These are phyloP conservation scores for Gossypium turneri DNA, from an alignment of 345 rosid genomes.

Conservation along the genomic window DNA sequence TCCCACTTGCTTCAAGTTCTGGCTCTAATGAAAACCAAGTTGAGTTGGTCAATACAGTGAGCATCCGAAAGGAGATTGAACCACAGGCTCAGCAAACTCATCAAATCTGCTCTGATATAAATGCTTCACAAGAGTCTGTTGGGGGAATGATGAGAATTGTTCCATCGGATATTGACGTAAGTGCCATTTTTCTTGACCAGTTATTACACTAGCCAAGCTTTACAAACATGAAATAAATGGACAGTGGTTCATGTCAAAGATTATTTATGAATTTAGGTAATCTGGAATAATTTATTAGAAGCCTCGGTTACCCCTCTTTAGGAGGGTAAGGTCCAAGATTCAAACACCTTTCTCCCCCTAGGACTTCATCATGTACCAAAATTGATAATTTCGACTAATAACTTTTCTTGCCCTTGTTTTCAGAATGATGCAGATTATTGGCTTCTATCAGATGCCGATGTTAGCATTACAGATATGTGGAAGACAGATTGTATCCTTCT, in stretches of 20 bases:
- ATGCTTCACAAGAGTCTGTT: constrained; percentile 58
- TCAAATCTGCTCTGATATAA: constrained; percentile 46
- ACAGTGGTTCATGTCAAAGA: background rate
- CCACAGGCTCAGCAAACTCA: constrained; percentile 38
- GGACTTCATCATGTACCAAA: background rate
- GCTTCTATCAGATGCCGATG: constrained; percentile 75
- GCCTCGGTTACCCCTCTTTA: background rate
- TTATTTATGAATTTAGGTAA: background rate
- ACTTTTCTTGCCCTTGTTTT: constrained; percentile 19
- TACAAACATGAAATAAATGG: background rate
- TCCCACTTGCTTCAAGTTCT: constrained; percentile 56
- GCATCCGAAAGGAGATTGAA: constrained; percentile 38
- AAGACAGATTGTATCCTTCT: constrained; percentile 87
- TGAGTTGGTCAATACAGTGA: constrained; percentile 33
- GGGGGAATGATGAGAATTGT: constrained; percentile 91
- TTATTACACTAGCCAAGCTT: constrained; percentile 1
- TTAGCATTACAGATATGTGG: constrained; percentile 95
- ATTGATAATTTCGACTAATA: background rate
- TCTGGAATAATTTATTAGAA: background rate
- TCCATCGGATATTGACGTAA: constrained; percentile 80
- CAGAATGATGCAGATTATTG: constrained; percentile 90
- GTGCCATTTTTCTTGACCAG: constrained; percentile 22
- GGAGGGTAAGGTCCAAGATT: background rate
- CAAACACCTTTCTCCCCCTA: background rate
- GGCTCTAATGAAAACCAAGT: constrained; percentile 58